Conservation (phyloP, 2,329 filamentous ascomycete species). For the Penicillium palitans region DNA sequence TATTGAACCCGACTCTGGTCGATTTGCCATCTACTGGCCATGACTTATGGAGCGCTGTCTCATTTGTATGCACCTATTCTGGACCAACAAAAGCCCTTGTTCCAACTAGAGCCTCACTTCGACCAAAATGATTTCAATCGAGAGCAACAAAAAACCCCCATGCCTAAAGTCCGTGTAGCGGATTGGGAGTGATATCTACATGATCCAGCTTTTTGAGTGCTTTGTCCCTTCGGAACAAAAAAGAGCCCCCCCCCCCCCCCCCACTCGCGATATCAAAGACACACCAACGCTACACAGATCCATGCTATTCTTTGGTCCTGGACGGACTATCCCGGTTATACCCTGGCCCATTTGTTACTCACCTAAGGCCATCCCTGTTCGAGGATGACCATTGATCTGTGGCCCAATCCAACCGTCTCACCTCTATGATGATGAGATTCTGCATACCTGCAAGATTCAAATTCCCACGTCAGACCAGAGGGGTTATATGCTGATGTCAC, state of each 20-base stretch:
- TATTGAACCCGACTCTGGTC: conserved; percentile 1
- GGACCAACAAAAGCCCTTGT: not conserved
- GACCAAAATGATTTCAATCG: not conserved
- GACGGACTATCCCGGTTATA: conserved; percentile 21
- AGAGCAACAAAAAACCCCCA: conserved; percentile 8
- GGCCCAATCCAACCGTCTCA: conserved; percentile 9
- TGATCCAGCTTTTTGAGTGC: conserved; percentile 10
- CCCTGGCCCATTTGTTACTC: conserved; percentile 21
- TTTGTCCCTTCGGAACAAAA: conserved; percentile 24
- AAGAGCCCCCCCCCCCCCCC: not conserved
- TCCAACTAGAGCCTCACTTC: not conserved
- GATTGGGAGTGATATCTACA: conserved; percentile 11
- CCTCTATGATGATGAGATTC: conserved; percentile 7
- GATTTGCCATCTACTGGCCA: not conserved
- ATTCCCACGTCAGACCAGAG: conserved; percentile 14
- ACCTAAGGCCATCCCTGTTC: conserved; percentile 24
- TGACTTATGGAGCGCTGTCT: not conserved
- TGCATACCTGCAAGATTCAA: conserved; percentile 12
- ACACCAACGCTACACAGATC: conserved; percentile 24
- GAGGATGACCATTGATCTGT: conserved; percentile 16
- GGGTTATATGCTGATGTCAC: conserved; percentile 17
- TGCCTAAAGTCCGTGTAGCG: conserved; percentile 11
- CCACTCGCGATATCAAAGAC: conserved; percentile 15
- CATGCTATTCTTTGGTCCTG: conserved; percentile 23
- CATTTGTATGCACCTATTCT: not conserved